Evolutionary conservation across 164 flowering plant species (phyloP).

Genomic region (Saururus chinensis): DNA sequence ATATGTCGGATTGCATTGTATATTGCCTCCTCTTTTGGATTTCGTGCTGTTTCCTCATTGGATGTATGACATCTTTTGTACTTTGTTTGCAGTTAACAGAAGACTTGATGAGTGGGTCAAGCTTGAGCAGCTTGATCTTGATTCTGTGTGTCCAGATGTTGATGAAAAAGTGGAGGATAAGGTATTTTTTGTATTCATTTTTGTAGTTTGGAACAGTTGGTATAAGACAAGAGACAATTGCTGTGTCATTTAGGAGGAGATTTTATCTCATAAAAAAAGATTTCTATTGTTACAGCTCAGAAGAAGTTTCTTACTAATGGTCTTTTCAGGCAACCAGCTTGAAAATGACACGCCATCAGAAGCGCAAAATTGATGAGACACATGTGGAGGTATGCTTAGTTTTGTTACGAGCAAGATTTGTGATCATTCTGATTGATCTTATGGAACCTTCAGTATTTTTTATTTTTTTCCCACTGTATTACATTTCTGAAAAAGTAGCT

Average conservation of each 20-base stretch:
- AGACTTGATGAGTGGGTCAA: conserved; percentile 98
- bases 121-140: conserved; percentile 95
- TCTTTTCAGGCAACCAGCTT: conserved; percentile 71
- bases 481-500: no score
- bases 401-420: not conserved
- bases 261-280: conserved; percentile 4
- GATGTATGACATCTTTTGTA: no score
- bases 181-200: conserved; percentile 28
- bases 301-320: conserved; percentile 12
- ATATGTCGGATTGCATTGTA: no score
- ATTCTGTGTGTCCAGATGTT: conserved; percentile 83
- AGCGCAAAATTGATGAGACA: conserved; percentile 94
- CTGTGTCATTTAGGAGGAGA: not conserved
- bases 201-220: not conserved
- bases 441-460: not conserved
- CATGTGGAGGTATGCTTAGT: conserved; percentile 76
- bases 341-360: conserved; percentile 99
- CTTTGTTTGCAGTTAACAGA: conserved; percentile 53
- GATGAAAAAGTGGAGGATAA: conserved; percentile 98
- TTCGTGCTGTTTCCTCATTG: not conserved
- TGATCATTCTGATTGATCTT: not conserved
- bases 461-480: not conserved
- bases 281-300: conserved; percentile 10
- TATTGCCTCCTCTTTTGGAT: not conserved
- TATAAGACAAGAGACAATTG: not conserved